phyloP scores from a whole-genome alignment of 1,284 basidiomycete species.

The Malassezia obtusa region DNA sequence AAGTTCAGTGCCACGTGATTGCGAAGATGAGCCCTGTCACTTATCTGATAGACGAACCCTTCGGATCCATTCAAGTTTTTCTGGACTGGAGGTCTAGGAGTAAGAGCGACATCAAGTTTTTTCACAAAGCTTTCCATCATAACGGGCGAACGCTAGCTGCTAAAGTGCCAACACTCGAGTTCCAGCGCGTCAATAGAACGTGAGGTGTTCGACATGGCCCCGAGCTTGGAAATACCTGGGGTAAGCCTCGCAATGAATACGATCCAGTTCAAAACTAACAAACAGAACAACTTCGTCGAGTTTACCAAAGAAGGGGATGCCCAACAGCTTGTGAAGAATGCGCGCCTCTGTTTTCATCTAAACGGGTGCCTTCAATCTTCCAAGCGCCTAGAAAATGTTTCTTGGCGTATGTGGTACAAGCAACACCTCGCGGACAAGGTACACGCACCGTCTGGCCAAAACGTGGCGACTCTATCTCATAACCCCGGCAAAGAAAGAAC shows the following conservation, averaged over 20 bases:
- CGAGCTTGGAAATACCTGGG: conserved; percentile 4
- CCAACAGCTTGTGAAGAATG: conserved; percentile 1
- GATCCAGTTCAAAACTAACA: background rate
- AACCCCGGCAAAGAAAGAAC: no score
- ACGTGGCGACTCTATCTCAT: no score
- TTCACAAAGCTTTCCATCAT: background rate
- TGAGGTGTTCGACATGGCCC: background rate
- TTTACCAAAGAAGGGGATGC: conserved; percentile 8
- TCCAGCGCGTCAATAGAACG: no score
- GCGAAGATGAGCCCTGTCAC: background rate
- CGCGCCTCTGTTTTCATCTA: background rate
- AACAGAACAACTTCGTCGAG: background rate
- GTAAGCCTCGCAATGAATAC: background rate
- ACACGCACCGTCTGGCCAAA: background rate
- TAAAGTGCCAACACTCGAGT: no score
- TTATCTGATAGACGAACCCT: background rate
- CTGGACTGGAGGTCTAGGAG: background rate
- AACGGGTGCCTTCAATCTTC: background rate
- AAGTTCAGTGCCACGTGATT: background rate
- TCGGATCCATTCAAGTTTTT: background rate
- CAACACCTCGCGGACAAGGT: conserved; percentile 1
- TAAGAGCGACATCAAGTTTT: background rate
- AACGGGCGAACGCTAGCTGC: no score
- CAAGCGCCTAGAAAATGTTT: conserved; percentile 8
- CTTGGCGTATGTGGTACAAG: conserved; percentile 14